Base-by-base conservation (phyloP, 2,329 filamentous ascomycete species). In the Fusarium azukiicola region DNA sequence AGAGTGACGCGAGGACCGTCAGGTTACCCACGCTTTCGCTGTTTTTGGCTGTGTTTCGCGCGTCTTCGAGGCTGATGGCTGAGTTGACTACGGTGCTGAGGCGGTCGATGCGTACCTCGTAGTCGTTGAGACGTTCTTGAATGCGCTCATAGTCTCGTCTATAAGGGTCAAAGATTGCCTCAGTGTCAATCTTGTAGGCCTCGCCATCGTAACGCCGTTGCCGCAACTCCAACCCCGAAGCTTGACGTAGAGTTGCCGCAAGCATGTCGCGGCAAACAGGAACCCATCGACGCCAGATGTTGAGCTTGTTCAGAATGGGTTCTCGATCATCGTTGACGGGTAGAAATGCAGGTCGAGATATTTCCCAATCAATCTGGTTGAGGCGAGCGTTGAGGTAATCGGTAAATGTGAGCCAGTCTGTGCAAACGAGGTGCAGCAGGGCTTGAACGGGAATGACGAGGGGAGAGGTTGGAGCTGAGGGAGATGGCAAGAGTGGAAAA, bases 331-430 rank as follows among this genome's bases (percentile, higher is more conserved):
- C 66, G 27, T 49, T 68, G 14, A 49, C 44, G 16, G 66, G 44
- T 21, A 68, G n/a, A 36, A 49, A 68, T 21, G 66, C 66, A 8
- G 66, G 66, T 17, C 66, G 46, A 19, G 66, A 68, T 52, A 68
- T 68, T 14, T 68, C 66, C 66, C 66, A 68, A 38, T 68, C 66
- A 36, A 68, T 68, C 36, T 68, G 66, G 47, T 68, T 68, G 5
- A 68, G 66, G n/a, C 66, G 66, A 23, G 66, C 66, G 38, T 68
- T 68, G 46, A 68, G 66, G 27, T 68, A 68, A n/a, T 68, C 66
- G 44, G 66, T 49, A 12, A 68, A 68, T n/a, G 66, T 68, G 47
- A 68, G 66, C 66, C 66, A 68, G 16, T 68, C 66, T 36, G 66
- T 49, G 23, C 66, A 68, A 7, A 68, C 44, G 14, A 68, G 66